phyloP scores from a whole-genome alignment of 441 rosid genomes.

The Gossypium lobatum region DNA sequence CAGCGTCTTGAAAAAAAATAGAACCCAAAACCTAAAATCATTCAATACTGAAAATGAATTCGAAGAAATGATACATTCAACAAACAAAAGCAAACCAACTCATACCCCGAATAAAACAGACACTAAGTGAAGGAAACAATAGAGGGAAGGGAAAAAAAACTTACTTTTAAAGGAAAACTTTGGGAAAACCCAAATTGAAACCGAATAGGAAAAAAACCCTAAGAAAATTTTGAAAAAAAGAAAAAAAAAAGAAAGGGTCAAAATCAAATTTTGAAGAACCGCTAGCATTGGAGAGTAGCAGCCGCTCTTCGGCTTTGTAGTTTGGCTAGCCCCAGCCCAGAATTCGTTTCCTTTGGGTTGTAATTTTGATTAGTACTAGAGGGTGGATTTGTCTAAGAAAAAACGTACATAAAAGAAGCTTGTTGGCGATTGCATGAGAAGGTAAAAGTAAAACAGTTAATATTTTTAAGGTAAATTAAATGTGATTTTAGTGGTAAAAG shows the following conservation, averaged over 20 bases:
- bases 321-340: background rate
- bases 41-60: background rate
- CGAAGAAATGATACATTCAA: background rate
- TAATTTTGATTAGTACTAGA: background rate
- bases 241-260: background rate
- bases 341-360: background rate
- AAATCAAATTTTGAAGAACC: background rate
- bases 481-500: too few relatives aligned
- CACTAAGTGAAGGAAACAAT: background rate
- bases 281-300: background rate
- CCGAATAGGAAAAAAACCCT: background rate
- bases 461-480: background rate
- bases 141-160: background rate
- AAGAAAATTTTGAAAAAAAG: background rate
- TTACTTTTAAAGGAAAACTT: constrained; percentile 5
- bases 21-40: background rate
- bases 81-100: constrained; percentile 1
- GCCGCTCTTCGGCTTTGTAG: background rate
- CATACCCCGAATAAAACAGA: background rate
- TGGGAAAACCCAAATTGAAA: background rate
- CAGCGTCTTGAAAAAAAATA: background rate
- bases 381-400: background rate
- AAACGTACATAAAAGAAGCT: background rate
- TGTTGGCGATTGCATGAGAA: background rate
- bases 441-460: background rate